A percentile compares a stretch with the other conserved stretches of the same genome.
phyloP scores from a whole-genome alignment of 2,329 filamentous ascomycete genomes.

The Colletotrichum sp. region DNA sequence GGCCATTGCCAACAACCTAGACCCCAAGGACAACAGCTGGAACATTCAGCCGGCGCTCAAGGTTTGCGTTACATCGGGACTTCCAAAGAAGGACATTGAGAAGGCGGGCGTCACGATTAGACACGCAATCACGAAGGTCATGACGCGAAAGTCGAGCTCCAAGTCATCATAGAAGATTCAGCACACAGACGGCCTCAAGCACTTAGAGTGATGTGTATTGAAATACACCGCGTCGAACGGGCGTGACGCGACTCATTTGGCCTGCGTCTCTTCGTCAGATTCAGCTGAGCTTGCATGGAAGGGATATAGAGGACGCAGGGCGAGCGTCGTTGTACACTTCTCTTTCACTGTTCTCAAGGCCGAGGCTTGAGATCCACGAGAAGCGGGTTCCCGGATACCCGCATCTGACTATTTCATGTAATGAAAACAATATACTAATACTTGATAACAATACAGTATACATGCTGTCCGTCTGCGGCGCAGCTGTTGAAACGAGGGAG shows the following conservation, averaged over 20 bases:
- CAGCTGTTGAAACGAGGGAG: background rate
- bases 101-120: constrained; percentile 88
- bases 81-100: constrained; percentile 94
- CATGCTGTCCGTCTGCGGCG: background rate
- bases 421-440: background rate
- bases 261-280: background rate
- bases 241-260: background rate
- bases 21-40: constrained; percentile 72
- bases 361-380: background rate
- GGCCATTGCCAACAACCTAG: constrained; percentile 67
- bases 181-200: background rate
- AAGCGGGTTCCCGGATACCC: background rate
- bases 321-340: background rate
- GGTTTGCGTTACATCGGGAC: constrained; percentile 84
- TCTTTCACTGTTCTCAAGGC: background rate
- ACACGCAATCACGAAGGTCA: constrained; percentile 92
- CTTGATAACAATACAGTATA: background rate
- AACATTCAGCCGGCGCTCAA: constrained; percentile 83
- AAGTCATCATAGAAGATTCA: background rate
- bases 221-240: background rate
- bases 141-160: constrained; percentile 67
- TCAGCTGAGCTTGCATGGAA: background rate
- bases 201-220: constrained; percentile 19
- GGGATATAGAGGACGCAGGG: background rate
- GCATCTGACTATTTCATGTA: background rate